Base-by-base conservation (phyloP, 441 rosid species). In the Dalechampia spathulata region DNA sequence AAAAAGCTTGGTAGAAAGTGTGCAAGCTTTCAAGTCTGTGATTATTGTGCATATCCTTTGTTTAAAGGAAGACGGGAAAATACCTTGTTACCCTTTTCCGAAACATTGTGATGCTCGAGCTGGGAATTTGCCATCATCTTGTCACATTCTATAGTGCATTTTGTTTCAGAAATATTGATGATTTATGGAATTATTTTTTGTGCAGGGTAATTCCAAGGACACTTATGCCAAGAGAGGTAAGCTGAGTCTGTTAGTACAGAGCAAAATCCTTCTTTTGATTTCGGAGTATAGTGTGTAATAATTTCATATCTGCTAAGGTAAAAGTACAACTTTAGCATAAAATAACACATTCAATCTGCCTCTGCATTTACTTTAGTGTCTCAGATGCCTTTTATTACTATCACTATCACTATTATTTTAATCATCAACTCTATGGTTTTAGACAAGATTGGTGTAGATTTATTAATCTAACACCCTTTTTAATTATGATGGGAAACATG, bases 201-300 rank as follows among this genome's bases (percentile, higher is more conserved):
- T 79, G 75, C 84, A 89, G 99, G 59, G 91, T 92, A 57, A 83
- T 92, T 48, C 97, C 99, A 63, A 92, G 75, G 73, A 83, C 94
- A 34, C 90, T 92, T 21, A 92, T 92, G 97, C 94, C 90, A 16
- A 79, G 75, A 75, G 98, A 92, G 96, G 98, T 92, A 72, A 34
- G 70, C 53, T 6, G 4, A 8, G 14, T 45, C 32, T 12, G n/a
- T 50, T 17, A 20, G 46, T 15, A 19, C 1, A 40, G 46, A 17
- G 14, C 16, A 47, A 42, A 43, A 14, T 30, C 37, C 30, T 20
- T 34, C 6, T 14, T 46, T 43, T 26, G 26, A 22, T 36, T 39
- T 66, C 39, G 1, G 1, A 28, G 8, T 28, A 16, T 43, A 55
- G 4, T 28, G 28, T 36, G 57, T 27, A 19, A n/a, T 64, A 20